Base-by-base conservation (phyloP, 2,329 filamentous ascomycete genomes). In the Trichoderma breve region DNA sequence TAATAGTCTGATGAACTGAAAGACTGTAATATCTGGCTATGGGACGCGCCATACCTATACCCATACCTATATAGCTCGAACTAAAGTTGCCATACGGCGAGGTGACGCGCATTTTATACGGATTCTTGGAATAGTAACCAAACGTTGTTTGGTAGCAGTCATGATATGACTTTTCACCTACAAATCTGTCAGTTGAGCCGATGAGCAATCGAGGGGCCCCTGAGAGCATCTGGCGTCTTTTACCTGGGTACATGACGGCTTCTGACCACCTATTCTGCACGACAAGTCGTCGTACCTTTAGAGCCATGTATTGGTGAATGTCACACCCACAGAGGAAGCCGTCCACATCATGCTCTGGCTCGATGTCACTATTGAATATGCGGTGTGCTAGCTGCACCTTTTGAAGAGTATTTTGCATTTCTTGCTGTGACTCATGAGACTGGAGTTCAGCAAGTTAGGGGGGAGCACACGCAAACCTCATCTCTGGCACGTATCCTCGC, bases 141-240 rank as follows among this genome's bases (percentile, higher is more conserved):
- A 61, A 30, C 5, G 9, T 12, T 60, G 57, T 60, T 30, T 60
- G 57, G 11, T 60, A 60, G n/a, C 57, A 34, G 64, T 74, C 71
- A 67, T 80, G 78, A 72, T 82, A 82, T 4, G 76, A 55, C 73
- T 80, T 79, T 73, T 82, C 77, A 74, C 83, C 73, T 74, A n/a
- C 51, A 70, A n/a, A 65, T 36, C 65, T n/a, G 58, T 36, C 30
- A 63, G 11, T 30, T 18, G 26, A 36, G 26, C 71, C 32, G 14
- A 30, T 63, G 55, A 51, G 67, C 11, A 15, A 18, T 36, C 57
- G 30, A 60, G 30, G 30, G 30, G n/a, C 28, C 15, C 43, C 43
- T 47, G 43, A 47, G 43, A 47, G n/a, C 6, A 4, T 47, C 18
- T n/a, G 18, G n/a, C n/a, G 43, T 47, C n/a, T 47, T 18, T 47